Base-by-base conservation (phyloP, 1,284 basidiomycete genomes). In the Ceratobasidium sp. region DNA sequence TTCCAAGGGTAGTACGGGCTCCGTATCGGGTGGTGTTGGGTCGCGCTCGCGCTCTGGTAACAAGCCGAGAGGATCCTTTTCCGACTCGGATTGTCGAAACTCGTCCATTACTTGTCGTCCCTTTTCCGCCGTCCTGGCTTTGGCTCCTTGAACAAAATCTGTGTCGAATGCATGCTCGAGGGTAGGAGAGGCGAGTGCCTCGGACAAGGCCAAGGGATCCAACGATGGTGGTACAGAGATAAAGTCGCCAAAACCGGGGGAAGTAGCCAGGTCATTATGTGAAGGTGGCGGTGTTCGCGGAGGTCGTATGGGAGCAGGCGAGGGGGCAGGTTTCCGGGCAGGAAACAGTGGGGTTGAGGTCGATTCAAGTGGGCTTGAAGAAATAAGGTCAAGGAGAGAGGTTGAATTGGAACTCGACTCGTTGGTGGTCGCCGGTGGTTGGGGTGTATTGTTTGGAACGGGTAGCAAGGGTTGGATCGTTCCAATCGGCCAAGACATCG, bases 161-260 rank as follows among this genome's bases (percentile, higher is more conserved):
- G 79, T 50, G 16, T 30, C 65, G 30, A 44, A 35, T 18, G 68
- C 52, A 12, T 48, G 59, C 12, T 75, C 54, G 27, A 65, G 77
- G 67, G 23, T 20, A 50, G 60, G 35, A 46, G 57, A 60, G 52
- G 78, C 54, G n/a, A 59, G 48, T 27, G 55, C 46, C 44, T 74
- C 62, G 12, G 73, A 71, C 52, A 66, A 54, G 68, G 64, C 79
- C 14, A 93, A 85, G 0, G 92, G 92, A 79, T 92, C 90, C 54
- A 92, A 88, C 5, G 86, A 81, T 0, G 89, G 85, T 0, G 90
- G 85, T 2, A 93, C 91, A 5, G 90, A 90, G 3, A 93, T 89
- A 78, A 93, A 93, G 0, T 90, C 86, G 20, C 92, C 91, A 82
- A 92, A 92, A 18, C 93, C 92, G 0, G 88, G 70, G 38, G 70